These are phyloP conservation scores for Podila minutissima DNA, from an alignment of 192 early-diverging fungal species.

Conservation along the genomic window DNA sequence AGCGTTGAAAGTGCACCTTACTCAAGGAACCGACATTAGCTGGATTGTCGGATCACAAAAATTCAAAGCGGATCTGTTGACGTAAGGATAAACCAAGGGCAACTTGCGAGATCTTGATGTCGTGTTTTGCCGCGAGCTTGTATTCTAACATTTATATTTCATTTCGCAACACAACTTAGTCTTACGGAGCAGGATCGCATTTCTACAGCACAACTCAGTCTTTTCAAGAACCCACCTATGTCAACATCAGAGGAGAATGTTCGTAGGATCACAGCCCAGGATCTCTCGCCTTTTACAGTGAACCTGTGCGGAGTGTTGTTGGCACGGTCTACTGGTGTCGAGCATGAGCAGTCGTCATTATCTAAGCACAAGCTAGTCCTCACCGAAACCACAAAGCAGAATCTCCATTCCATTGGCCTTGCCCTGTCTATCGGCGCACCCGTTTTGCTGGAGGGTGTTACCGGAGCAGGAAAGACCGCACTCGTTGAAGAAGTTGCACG, in stretches of 20 bases:
- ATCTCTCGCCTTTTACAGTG: slow-evolving; percentile 62
- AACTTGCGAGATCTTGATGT: no score
- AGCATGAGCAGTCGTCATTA: slow-evolving; percentile 25
- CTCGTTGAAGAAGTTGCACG: slow-evolving; percentile 89
- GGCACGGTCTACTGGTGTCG: slow-evolving; percentile 39
- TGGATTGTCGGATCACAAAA: slow-evolving; percentile 46
- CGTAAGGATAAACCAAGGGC: slow-evolving; percentile 19
- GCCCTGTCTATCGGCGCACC: slow-evolving; percentile 89
- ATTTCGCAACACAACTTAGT: slow-evolving; percentile 16
- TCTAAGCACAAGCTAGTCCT: slow-evolving; percentile 65
- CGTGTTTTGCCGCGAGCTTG: slow-evolving; percentile 3
- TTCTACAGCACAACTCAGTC: slow-evolving; percentile 52
- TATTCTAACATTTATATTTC: slow-evolving; percentile 3
- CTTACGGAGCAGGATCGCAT: slow-evolving; percentile 60
- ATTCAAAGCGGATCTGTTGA: slow-evolving; percentile 44
- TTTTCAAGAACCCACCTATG: slow-evolving; percentile 54
- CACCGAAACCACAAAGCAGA: slow-evolving; percentile 79
- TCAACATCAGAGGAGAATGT: background rate
- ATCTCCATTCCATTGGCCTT: slow-evolving; percentile 84
- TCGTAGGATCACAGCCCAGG: slow-evolving; percentile 26
- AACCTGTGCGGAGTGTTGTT: slow-evolving; percentile 78
- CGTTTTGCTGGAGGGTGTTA: slow-evolving; percentile 85
- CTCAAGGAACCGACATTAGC: slow-evolving; percentile 15
- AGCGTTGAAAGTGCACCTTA: slow-evolving; percentile 38
- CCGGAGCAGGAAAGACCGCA: slow-evolving; percentile 90